Base-by-base conservation (phyloP, 1,284 basidiomycete species). In the Ceratobasidium papillatum region DNA sequence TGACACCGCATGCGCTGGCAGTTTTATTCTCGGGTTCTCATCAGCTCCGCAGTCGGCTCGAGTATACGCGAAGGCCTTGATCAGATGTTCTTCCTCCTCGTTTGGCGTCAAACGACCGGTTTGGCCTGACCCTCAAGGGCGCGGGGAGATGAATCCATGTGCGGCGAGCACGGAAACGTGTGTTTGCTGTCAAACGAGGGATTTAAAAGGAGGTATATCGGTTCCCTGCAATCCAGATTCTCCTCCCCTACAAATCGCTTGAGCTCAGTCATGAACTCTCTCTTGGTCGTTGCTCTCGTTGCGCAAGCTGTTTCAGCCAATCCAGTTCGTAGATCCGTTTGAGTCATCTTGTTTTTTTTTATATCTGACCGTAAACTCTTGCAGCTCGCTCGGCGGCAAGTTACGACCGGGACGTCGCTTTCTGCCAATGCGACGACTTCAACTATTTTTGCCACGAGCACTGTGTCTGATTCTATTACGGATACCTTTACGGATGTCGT, bases 1-100 rank as follows among this genome's bases (percentile, higher is more conserved):
- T n/a, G 36, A 54, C 61, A 58, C 30, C 51, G 34, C 36, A 69
- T 69, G 65, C 49, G 65, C 34, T 69, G 65, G 65, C 65, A 69
- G 34, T 27, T n/a, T 38, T 19, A 7, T 58, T 43, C 19, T 47
- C 61, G 12, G 32, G 25, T 34, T 45, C 32, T 25, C 25, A 45
- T 17, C 52, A 51, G 36, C 65, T 69, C 51, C 65, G 65, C 65
- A 69, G 64, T 27, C 36, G 38, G 19, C 52, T 49, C 65, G 65
- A 69, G 52, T 56, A 47, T 47, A 47, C 19, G 45, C 45, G 45
- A 47, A 47, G 45, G 45, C 9, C 8, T 17, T 47, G 25, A 38
- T 32, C 34, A 25, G 51, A 56, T 30, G 8, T 19, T 27, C 49
- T 19, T n/a, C n/a, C 14, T 19, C 36, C 32, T 38, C 34, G 51